Conservation (phyloP, 352 stramenopile genomes). For the Globisporangium canariense region DNA sequence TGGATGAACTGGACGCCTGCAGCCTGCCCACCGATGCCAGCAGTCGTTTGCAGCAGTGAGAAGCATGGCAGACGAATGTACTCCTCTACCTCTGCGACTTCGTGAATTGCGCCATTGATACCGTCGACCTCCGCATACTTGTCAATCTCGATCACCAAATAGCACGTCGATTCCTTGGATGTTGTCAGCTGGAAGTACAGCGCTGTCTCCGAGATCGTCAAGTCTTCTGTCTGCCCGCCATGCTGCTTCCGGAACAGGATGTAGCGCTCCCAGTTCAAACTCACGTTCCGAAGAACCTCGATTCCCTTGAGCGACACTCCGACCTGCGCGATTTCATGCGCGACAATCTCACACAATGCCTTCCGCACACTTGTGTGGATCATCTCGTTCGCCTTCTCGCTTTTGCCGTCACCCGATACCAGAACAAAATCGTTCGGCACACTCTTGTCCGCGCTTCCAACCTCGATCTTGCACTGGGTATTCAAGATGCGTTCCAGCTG, state of each 20-base stretch:
- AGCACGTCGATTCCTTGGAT: slow-evolving; percentile 82
- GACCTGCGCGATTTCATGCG: slow-evolving; percentile 77
- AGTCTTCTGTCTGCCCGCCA: slow-evolving; percentile 65
- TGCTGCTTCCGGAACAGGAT: slow-evolving; percentile 82
- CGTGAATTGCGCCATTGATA: slow-evolving; percentile 45
- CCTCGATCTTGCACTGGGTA: slow-evolving; percentile 76
- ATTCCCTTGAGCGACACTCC: slow-evolving; percentile 75
- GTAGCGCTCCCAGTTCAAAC: slow-evolving; percentile 84
- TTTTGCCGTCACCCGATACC: slow-evolving; percentile 68
- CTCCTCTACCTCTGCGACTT: slow-evolving; percentile 50
- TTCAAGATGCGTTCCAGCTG: slow-evolving; percentile 74
- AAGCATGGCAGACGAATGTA: slow-evolving; percentile 79
- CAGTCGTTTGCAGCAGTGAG: slow-evolving; percentile 72
- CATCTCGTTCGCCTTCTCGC: slow-evolving; percentile 65
- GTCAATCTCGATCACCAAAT: slow-evolving; percentile 84
- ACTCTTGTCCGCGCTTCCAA: slow-evolving; percentile 39
- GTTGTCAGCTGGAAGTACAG: slow-evolving; percentile 82
- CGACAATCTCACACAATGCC: slow-evolving; percentile 77
- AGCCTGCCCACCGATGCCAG: slow-evolving; percentile 45
- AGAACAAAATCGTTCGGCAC: slow-evolving; percentile 63
- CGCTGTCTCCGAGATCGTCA: slow-evolving; percentile 82
- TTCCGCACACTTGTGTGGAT: slow-evolving; percentile 70
- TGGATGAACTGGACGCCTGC: slow-evolving; percentile 86
- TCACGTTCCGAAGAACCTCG: slow-evolving; percentile 74
- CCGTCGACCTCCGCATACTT: slow-evolving; percentile 77